Percentiles rank a stretch among this genome's conserved stretches.
phyloP scores from a whole-genome alignment of 306 rosid genomes.

The Corylus americana region DNA sequence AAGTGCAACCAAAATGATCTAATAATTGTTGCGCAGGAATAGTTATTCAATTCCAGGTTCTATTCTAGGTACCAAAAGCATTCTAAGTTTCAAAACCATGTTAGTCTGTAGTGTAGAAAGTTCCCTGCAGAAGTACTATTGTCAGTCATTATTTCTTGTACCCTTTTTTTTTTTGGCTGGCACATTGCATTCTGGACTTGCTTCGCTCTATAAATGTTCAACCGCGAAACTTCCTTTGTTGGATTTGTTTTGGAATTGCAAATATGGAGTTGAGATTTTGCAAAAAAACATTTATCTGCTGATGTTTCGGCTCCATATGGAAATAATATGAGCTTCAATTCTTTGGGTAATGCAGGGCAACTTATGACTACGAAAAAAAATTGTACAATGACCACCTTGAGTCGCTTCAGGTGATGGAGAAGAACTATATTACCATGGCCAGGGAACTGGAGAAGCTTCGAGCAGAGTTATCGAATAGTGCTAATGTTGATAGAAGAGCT shows the following conservation, averaged over 20 bases:
- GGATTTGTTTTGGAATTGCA: not conserved
- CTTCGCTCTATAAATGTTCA: not conserved
- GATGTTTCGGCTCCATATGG: not conserved
- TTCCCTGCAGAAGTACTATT: not conserved
- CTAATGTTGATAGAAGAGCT: slow-evolving; percentile 62
- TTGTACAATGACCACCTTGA: slow-evolving; percentile 89
- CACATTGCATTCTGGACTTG: not conserved
- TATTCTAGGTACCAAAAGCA: too few relatives aligned
- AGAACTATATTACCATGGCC: slow-evolving; percentile 87
- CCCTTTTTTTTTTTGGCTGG: not conserved
- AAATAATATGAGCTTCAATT: slow-evolving; percentile 24
- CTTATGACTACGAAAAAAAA: slow-evolving; percentile 87
- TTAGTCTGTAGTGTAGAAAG: too few relatives aligned
- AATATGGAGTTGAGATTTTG: too few relatives aligned
- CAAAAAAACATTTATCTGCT: not conserved
- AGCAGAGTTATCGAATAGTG: slow-evolving; percentile 72
- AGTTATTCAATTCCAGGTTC: too few relatives aligned
- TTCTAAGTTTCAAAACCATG: too few relatives aligned
- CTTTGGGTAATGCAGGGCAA: slow-evolving; percentile 66
- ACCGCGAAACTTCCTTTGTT: not conserved
- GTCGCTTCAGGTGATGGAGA: slow-evolving; percentile 96
- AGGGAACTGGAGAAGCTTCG: slow-evolving; percentile 93
- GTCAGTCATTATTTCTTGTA: not conserved
- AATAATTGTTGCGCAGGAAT: too few relatives aligned
- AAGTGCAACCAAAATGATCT: not conserved